A percentile compares a stretch with the other conserved stretches of the same genome.
These are phyloP conservation scores for Chiua sp. DNA, from an alignment of 1,284 basidiomycete genomes.

Conservation along the genomic window DNA sequence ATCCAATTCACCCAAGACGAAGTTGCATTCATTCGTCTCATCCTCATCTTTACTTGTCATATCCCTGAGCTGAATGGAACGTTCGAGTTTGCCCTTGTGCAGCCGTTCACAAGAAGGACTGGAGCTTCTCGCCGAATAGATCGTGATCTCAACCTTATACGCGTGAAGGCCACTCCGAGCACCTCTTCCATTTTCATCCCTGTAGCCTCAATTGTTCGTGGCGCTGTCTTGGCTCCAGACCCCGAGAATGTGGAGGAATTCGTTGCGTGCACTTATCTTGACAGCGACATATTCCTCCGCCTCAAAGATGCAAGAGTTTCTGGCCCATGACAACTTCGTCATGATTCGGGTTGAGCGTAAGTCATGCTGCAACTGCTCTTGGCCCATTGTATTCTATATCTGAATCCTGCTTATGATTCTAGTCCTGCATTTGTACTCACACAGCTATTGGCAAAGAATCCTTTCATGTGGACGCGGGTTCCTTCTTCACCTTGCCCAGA, in stretches of 20 bases:
- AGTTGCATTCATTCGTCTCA: not conserved
- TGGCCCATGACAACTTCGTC: not conserved
- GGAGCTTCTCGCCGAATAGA: not conserved
- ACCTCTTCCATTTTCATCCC: not conserved
- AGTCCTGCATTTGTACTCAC: no score
- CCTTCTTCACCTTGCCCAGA: no score
- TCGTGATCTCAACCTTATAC: not conserved
- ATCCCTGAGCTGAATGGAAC: not conserved
- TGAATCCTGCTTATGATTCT: no score
- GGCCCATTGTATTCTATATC: no score
- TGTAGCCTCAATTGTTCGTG: not conserved
- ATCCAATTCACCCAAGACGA: not conserved
- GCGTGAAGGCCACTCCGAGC: not conserved
- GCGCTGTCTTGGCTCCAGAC: not conserved
- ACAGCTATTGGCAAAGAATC: no score
- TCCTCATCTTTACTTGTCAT: constrained; percentile 2
- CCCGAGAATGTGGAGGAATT: not conserved
- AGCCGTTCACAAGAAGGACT: not conserved
- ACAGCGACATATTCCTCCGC: constrained; percentile 1
- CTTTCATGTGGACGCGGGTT: no score
- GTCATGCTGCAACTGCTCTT: no score
- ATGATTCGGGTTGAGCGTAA: no score
- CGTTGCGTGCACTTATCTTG: not conserved
- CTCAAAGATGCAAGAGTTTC: not conserved
- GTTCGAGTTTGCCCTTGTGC: constrained; percentile 5